phyloP scores from a whole-genome alignment of 116 monocot species.

The Phalaenopsis hybrid region DNA sequence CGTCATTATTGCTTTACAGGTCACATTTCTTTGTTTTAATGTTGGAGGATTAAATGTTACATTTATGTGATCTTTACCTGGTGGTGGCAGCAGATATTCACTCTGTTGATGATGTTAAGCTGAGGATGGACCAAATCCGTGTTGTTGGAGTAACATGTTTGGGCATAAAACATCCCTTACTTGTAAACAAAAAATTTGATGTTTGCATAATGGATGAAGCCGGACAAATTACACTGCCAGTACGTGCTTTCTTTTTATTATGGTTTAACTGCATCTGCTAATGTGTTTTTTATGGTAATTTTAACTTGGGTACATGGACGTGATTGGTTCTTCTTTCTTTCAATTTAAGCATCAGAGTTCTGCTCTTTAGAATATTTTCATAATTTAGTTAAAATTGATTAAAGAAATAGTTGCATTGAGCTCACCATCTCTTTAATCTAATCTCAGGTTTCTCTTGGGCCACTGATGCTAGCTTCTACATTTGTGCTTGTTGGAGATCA shows the following conservation, averaged over 20 bases:
- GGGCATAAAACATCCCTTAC: constrained; percentile 81
- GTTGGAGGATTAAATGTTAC: background rate
- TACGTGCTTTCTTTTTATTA: constrained; percentile 20
- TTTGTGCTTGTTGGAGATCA: constrained; percentile 98
- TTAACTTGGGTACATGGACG: background rate
- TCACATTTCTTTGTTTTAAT: constrained; percentile 17
- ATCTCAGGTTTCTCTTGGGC: constrained; percentile 80
- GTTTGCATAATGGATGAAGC: constrained; percentile 98
- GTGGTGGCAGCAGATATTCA: constrained; percentile 25
- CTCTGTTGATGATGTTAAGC: constrained; percentile 59
- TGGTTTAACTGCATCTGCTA: background rate
- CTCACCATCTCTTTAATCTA: background rate
- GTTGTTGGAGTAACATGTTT: constrained; percentile 96
- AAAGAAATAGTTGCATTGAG: background rate
- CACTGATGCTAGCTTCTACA: constrained; percentile 89
- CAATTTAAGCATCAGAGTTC: background rate
- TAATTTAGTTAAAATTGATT: background rate
- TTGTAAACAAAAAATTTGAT: constrained; percentile 84
- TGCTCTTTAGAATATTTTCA: background rate
- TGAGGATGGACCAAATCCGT: constrained; percentile 57
- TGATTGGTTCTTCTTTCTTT: background rate
- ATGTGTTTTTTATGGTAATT: background rate
- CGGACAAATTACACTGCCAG: constrained; percentile 88
- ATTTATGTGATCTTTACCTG: constrained; percentile 5
- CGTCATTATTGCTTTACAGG: constrained; percentile 68